Base-by-base conservation (phyloP, 2,329 filamentous ascomycete genomes). In the Penicillium sp. region DNA sequence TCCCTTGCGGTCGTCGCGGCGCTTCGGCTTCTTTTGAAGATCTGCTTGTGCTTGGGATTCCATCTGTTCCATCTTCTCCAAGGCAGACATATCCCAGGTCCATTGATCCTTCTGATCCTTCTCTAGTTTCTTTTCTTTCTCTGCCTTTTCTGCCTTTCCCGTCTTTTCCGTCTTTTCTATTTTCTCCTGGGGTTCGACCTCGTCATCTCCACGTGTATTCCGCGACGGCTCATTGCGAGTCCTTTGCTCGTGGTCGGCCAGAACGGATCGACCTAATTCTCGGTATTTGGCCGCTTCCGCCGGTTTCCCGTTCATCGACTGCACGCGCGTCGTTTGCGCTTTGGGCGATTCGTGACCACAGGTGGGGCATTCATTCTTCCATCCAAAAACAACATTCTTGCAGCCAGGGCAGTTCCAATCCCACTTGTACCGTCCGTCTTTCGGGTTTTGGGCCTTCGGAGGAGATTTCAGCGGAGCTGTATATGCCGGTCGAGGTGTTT, bases 391-490 rank as follows among this genome's bases (percentile, higher is more conserved):
- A 14, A 18, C 13, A 33, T 53, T 55, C 28, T 51, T 28, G 35
- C 67, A 70, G 11, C 54, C 48, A 2, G 66, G 65, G 45, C 67
- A 70, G 7, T 39, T 51, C 67, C 67, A 69, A 47, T 68, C 57
- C n/a, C 16, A 4, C 35, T 38, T 38, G 35, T n/a, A 30, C 44
- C 5, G 28, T 27, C 40, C 45, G 49, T 49, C 27, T 28, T 36
- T 46, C 41, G 42, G 36, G 18, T 16, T 38, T n/a, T 46, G 38
- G 31, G 38, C 31, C 10, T 38, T 20, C 4, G 35, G 16, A 18
- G 33, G 33, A 38, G 14, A 10, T 10, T 20, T 38, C 16, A 38
- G 9, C 11, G 35, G 9, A 38, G 35, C 16, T 9, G 16, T 36
- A 13, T 20, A 22, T 13, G 35, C 35, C 35, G 46, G 56, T 35